phyloP scores from a whole-genome alignment of 768 basidiomycete species.

The Russula olivacea region DNA sequence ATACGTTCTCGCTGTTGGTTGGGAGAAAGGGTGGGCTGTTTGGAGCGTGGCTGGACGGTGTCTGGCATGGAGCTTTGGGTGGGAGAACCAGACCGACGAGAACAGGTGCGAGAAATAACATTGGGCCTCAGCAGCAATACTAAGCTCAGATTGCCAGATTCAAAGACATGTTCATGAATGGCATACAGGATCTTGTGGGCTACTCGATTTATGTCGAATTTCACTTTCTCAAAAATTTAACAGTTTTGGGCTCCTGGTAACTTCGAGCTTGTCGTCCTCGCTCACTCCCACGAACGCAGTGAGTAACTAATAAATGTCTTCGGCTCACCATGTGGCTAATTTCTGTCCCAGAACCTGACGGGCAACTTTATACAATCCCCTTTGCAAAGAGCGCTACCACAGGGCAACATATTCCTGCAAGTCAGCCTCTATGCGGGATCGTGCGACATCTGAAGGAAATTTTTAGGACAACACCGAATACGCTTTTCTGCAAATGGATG shows the following conservation, averaged over 20 bases:
- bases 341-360: conserved; percentile 44
- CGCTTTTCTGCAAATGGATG: conserved; percentile 93
- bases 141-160: conserved; percentile 37
- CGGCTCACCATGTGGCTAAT: background rate
- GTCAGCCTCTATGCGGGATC: conserved; percentile 28
- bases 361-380: conserved; percentile 78
- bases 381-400: conserved; percentile 95
- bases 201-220: background rate
- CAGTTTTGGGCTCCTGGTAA: conserved; percentile 96
- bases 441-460: conserved; percentile 5
- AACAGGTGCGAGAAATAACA: conserved; percentile 35
- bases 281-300: conserved; percentile 51
- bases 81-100: conserved; percentile 55
- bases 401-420: conserved; percentile 83
- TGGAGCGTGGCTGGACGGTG: conserved; percentile 88
- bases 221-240: conserved; percentile 4
- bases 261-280: conserved; percentile 77
- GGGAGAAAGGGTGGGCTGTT: conserved; percentile 84
- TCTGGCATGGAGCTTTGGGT: conserved; percentile 69
- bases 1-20: conserved; percentile 89
- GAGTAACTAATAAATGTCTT: conserved; percentile 22
- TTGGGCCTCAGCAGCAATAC: conserved; percentile 13
- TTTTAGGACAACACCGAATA: conserved; percentile 89
- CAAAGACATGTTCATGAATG: conserved; percentile 82
- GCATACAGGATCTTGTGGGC: conserved; percentile 66